Percentiles rank a stretch among this genome's conserved stretches.
Conservation (phyloP, 192 early-diverging fungal genomes). For the Ambispora gerdemannii region DNA sequence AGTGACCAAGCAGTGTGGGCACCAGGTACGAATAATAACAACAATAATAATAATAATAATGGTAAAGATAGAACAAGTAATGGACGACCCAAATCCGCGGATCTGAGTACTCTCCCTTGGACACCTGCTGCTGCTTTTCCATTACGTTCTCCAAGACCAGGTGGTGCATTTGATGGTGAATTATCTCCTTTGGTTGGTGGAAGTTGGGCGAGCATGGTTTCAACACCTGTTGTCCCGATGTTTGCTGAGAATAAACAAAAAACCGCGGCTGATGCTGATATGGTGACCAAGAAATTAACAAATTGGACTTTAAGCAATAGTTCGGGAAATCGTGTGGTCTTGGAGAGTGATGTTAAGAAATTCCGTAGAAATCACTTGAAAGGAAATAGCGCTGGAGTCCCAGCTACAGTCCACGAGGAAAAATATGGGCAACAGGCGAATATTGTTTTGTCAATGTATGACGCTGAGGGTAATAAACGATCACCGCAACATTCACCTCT, state of each 20-base stretch:
- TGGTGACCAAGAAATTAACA: constrained; percentile 29
- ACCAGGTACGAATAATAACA: constrained; percentile 9
- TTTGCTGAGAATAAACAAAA: constrained; percentile 28
- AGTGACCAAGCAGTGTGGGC: constrained; percentile 30
- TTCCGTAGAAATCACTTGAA: constrained; percentile 34
- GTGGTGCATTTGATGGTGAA: constrained; percentile 27
- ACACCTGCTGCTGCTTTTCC: constrained; percentile 12
- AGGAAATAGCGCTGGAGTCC: constrained; percentile 27
- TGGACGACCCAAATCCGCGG: constrained; percentile 29
- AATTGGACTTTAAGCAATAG: constrained; percentile 35
- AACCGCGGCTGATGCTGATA: constrained; percentile 47
- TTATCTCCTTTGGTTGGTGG: constrained; percentile 26
- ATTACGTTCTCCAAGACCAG: constrained; percentile 24
- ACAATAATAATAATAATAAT: constrained; percentile 19
- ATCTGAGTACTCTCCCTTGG: constrained; percentile 30
- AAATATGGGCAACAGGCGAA: constrained; percentile 27
- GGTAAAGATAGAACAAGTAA: constrained; percentile 29
- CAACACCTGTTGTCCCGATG: constrained; percentile 30
- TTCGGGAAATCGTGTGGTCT: constrained; percentile 27
- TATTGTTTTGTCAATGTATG: constrained; percentile 23
- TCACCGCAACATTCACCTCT: constrained; percentile 34
- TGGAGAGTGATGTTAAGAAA: constrained; percentile 33
- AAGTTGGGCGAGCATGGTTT: constrained; percentile 33
- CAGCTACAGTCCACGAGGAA: constrained; percentile 34
- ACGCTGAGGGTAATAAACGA: constrained; percentile 23